Conservation (phyloP, 2,329 filamentous ascomycete species). For the Aspergillus carbonarius region DNA sequence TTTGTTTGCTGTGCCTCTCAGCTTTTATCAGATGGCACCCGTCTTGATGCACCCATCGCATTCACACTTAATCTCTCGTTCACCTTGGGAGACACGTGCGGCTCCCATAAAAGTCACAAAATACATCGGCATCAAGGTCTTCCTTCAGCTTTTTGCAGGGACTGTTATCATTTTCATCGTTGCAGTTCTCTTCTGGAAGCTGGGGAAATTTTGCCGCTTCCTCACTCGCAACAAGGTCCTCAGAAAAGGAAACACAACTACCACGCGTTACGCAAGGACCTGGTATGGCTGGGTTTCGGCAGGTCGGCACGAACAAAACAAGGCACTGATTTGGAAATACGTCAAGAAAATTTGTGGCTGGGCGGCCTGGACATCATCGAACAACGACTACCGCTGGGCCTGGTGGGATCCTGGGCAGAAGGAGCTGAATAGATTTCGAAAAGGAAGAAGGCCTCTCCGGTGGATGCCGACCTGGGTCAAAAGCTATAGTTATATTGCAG, state of each 20-base stretch:
- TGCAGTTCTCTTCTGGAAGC: conserved; percentile 41
- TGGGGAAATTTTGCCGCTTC: conserved; percentile 36
- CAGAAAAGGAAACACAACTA: conserved; percentile 28
- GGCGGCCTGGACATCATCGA: conserved; percentile 36
- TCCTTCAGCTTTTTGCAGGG: conserved; percentile 36
- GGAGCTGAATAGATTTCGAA: conserved; percentile 21
- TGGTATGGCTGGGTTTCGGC: conserved; percentile 45
- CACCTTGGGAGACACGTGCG: conserved; percentile 25
- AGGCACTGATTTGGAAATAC: conserved; percentile 20
- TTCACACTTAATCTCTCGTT: conserved; percentile 26
- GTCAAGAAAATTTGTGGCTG: conserved; percentile 24
- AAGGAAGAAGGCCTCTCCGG: conserved; percentile 15
- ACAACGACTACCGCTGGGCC: conserved; percentile 38
- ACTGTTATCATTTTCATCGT: conserved; percentile 40
- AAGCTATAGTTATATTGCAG: conserved; percentile 26
- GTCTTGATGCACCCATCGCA: conserved; percentile 26
- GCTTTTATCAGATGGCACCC: conserved; percentile 30
- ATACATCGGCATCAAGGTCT: conserved; percentile 30
- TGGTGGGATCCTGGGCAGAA: conserved; percentile 42
- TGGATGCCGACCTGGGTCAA: conserved; percentile 29
- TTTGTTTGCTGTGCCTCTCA: conserved; percentile 7
- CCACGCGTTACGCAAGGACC: conserved; percentile 38
- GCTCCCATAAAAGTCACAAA: conserved; percentile 23
- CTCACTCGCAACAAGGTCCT: conserved; percentile 38
- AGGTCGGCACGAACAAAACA: conserved; percentile 32